These are phyloP conservation scores for Closterium sp. DNA, from an alignment of 139 green algal genomes.

Conservation along the genomic window DNA sequence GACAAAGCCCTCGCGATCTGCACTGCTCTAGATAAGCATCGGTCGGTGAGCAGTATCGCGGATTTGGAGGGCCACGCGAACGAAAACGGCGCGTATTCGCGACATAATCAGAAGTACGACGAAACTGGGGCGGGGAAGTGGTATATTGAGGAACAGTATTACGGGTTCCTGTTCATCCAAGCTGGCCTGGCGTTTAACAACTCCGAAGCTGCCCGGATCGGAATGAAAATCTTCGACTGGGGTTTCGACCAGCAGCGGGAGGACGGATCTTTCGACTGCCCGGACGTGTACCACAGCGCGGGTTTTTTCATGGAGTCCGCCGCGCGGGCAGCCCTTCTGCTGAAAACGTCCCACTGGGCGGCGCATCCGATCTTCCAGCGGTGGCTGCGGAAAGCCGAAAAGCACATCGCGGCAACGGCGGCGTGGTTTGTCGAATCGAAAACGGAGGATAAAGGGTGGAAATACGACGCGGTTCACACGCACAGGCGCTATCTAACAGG, in stretches of 20 bases:
- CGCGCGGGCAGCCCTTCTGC: background rate
- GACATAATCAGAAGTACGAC: background rate
- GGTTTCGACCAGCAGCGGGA: background rate
- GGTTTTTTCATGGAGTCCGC: background rate
- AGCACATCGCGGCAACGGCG: background rate
- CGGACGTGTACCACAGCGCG: conserved; percentile 9
- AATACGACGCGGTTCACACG: background rate
- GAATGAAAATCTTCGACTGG: conserved; percentile 5
- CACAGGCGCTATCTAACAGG: background rate
- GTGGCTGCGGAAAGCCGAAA: background rate
- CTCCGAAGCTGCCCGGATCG: background rate
- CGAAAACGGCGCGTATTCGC: background rate
- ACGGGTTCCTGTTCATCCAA: conserved; percentile 4
- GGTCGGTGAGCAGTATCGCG: background rate
- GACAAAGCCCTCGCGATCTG: background rate
- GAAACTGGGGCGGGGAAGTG: background rate
- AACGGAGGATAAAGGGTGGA: background rate
- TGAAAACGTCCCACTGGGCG: background rate
- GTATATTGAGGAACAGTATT: background rate
- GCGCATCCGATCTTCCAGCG: background rate
- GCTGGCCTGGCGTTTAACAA: background rate
- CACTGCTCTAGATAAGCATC: background rate
- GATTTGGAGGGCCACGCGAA: background rate
- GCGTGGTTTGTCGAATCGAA: background rate
- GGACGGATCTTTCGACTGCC: background rate